Evolutionary conservation across 2,329 filamentous ascomycete species (phyloP).

Genomic region (Hypoxylon sp.): DNA sequence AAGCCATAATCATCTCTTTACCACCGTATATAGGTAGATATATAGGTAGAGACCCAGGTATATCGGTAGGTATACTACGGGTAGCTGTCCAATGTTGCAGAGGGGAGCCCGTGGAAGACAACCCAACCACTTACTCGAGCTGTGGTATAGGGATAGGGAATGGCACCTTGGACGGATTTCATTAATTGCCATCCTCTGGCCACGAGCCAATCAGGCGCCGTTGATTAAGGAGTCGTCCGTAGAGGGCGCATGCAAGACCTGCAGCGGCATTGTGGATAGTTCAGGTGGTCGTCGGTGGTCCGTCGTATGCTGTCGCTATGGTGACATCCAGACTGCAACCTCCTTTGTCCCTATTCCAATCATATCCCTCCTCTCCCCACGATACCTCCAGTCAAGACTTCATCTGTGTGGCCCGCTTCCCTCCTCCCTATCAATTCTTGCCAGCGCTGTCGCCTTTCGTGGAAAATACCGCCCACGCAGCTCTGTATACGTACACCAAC

Average conservation of each 20-base stretch:
- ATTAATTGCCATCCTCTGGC: too few relatives aligned
- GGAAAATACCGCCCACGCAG: conserved; percentile 23
- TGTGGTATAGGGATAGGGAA: conserved; percentile 4
- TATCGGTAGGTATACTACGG: too few relatives aligned
- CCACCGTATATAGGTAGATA: too few relatives aligned
- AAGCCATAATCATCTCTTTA: conserved; percentile 36
- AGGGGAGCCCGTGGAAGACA: not conserved
- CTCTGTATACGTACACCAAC: conserved; percentile 11
- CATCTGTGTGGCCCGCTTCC: conserved; percentile 21
- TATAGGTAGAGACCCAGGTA: too few relatives aligned
- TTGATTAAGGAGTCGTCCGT: too few relatives aligned
- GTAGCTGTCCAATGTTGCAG: conserved; percentile 21
- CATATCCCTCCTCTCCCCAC: conserved; percentile 31
- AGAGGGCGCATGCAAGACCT: too few relatives aligned
- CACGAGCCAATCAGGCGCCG: too few relatives aligned
- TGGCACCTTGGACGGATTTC: too few relatives aligned
- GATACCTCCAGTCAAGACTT: conserved; percentile 27
- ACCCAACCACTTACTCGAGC: not conserved
- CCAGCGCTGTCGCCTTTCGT: conserved; percentile 19
- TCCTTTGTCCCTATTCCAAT: conserved; percentile 38
- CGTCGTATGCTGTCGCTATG: too few relatives aligned
- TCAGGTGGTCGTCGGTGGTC: too few relatives aligned
- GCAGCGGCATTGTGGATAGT: too few relatives aligned
- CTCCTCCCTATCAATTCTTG: conserved; percentile 21
- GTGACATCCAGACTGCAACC: conserved; percentile 43